phyloP scores from a whole-genome alignment of 1,139 yeast genomes.

The Nakaseomyces sp. region DNA sequence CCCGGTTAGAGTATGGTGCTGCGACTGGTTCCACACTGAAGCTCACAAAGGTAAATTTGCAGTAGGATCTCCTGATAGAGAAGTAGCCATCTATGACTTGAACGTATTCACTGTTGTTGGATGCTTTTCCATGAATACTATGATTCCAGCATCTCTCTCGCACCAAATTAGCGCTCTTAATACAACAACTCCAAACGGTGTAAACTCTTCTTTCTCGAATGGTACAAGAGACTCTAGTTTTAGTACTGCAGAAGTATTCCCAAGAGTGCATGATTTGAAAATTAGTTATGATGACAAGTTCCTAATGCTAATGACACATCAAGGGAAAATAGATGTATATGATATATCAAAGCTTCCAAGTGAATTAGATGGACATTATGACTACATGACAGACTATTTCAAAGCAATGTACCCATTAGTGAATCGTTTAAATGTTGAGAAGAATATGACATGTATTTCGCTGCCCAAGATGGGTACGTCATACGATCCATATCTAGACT shows the following conservation, averaged over 20 bases:
- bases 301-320: conserved; percentile 56
- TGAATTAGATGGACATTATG: background rate
- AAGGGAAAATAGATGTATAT: conserved; percentile 39
- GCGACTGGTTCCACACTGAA: conserved; percentile 58
- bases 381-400: background rate
- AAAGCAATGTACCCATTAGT: conserved; percentile 12
- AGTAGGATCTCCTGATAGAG: conserved; percentile 73
- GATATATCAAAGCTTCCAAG: conserved; percentile 13
- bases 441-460: conserved; percentile 42
- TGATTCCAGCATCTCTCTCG: background rate
- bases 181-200: background rate
- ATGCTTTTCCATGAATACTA: conserved; percentile 13
- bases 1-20: conserved; percentile 46
- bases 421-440: conserved; percentile 31
- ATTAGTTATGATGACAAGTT: conserved; percentile 56
- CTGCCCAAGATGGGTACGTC: conserved; percentile 27
- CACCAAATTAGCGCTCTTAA: background rate
- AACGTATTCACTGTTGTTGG: conserved; percentile 33
- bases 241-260: conserved; percentile 32
- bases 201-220: background rate
- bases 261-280: conserved; percentile 61
- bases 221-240: conserved; percentile 9
- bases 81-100: conserved; percentile 52
- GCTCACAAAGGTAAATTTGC: conserved; percentile 43
- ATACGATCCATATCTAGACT: conserved; percentile 9